These are phyloP conservation scores for Delonix regia DNA, from an alignment of 306 rosid genomes.

Conservation along the genomic window DNA sequence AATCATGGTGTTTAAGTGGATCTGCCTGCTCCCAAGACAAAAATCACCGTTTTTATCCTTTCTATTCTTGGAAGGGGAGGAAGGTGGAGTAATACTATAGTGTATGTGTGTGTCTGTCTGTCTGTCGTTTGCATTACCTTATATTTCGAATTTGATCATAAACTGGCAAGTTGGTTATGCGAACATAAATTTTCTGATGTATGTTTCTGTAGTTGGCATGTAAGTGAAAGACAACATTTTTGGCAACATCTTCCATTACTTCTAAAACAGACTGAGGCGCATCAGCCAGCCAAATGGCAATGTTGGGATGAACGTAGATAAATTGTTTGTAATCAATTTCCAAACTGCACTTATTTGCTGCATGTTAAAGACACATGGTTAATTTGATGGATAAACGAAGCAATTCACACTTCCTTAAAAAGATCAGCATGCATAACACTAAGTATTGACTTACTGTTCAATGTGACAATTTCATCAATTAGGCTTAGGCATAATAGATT, in stretches of 20 bases:
- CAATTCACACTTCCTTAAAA: not conserved
- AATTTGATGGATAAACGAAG: not conserved
- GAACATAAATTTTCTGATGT: conserved; percentile 87
- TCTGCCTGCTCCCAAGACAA: conserved; percentile 64
- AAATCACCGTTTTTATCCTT: conserved; percentile 14
- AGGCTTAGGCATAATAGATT: conserved; percentile 12
- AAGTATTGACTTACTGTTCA: not conserved
- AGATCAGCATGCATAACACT: not conserved
- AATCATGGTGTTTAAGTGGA: conserved; percentile 97
- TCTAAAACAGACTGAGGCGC: conserved; percentile 97
- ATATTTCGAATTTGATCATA: conserved; percentile 97
- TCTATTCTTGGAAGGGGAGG: not conserved
- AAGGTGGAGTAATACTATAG: not conserved
- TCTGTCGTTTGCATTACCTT: conserved; percentile 70
- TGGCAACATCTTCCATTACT: conserved; percentile 99
- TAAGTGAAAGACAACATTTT: conserved; percentile 80
- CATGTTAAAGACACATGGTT: conserved; percentile 33
- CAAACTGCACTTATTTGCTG: conserved; percentile 90
- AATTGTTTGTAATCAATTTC: conserved; percentile 97
- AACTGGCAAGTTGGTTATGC: conserved; percentile 90
- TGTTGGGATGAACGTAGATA: conserved; percentile 93
- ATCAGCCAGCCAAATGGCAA: conserved; percentile 99
- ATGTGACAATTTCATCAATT: not conserved
- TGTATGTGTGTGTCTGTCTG: no score
- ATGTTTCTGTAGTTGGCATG: conserved; percentile 87